Conservation (phyloP, 2,329 filamentous ascomycete genomes). For the Phyllosticta paracitricarpa region DNA sequence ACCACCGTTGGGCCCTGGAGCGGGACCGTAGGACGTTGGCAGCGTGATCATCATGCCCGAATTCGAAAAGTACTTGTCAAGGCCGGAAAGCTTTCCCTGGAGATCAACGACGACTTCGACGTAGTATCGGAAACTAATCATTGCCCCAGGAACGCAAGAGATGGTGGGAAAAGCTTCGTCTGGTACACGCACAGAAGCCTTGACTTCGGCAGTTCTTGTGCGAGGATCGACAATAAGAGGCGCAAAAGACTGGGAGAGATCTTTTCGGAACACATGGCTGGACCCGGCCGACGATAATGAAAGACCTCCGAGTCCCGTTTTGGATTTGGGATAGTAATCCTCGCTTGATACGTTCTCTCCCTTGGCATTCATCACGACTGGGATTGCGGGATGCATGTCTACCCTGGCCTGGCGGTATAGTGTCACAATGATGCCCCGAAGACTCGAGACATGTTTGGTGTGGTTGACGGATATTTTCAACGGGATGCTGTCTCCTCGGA, state of each 20-base stretch:
- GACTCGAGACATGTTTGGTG: slow-evolving; percentile 78
- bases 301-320: slow-evolving; percentile 75
- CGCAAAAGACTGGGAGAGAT: slow-evolving; percentile 78
- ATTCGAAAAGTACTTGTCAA: slow-evolving; percentile 54
- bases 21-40: slow-evolving; percentile 31
- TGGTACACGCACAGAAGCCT: slow-evolving; percentile 73
- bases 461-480: slow-evolving; percentile 77
- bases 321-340: slow-evolving; percentile 78
- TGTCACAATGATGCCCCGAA: slow-evolving; percentile 87
- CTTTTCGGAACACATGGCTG: slow-evolving; percentile 89
- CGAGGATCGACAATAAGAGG: slow-evolving; percentile 79
- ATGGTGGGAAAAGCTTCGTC: slow-evolving; percentile 92
- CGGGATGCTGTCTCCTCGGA: slow-evolving; percentile 75
- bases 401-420: slow-evolving; percentile 85
- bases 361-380: slow-evolving; percentile 51
- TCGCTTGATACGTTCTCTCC: slow-evolving; percentile 63
- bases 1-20: slow-evolving; percentile 27
- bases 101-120: slow-evolving; percentile 89
- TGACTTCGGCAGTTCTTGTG: slow-evolving; percentile 69
- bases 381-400: slow-evolving; percentile 62
- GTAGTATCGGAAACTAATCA: slow-evolving; percentile 93
- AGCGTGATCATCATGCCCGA: slow-evolving; percentile 40
- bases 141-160: slow-evolving; percentile 74
- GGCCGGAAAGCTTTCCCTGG: slow-evolving; percentile 72
- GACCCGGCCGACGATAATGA: slow-evolving; percentile 79